Conservation (phyloP, 139 green algal genomes). For the Pseudopediastrum boryanum region DNA sequence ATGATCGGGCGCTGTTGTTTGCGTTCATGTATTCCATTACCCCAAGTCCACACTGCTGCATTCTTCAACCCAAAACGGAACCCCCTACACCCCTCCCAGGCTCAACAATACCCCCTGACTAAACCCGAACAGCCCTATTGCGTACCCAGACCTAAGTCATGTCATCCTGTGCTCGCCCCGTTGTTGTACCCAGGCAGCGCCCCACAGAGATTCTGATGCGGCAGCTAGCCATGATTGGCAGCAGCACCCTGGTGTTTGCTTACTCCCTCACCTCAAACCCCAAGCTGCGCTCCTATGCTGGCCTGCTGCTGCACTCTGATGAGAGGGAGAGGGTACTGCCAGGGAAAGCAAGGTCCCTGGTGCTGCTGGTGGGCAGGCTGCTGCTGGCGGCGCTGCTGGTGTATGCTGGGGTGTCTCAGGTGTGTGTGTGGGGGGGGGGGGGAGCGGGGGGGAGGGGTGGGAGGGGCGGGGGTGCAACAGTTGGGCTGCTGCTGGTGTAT, state of each 20-base stretch:
- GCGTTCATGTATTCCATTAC: too few relatives aligned
- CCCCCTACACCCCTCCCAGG: too few relatives aligned
- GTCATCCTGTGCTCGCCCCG: background rate
- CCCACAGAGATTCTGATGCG: conserved; percentile 33
- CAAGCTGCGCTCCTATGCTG: too few relatives aligned
- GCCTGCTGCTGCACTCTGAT: too few relatives aligned
- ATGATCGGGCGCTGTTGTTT: too few relatives aligned
- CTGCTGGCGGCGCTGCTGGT: background rate
- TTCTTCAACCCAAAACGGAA: too few relatives aligned
- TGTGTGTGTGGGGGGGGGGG: too few relatives aligned
- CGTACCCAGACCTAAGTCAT: background rate
- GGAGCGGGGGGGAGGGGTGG: too few relatives aligned
- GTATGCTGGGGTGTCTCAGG: background rate
- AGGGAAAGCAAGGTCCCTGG: background rate
- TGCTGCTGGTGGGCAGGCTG: background rate
- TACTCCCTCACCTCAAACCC: conserved; percentile 28
- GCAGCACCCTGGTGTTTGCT: conserved; percentile 6
- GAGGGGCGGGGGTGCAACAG: background rate
- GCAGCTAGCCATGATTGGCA: conserved; percentile 31
- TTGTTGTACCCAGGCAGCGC: background rate
- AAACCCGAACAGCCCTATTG: too few relatives aligned
- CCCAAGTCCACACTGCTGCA: too few relatives aligned
- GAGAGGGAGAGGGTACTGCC: background rate
- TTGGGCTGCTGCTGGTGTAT: background rate
- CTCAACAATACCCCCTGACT: too few relatives aligned